These are phyloP conservation scores for Aspergillus cejpii DNA, from an alignment of 2,329 filamentous ascomycete species.

Conservation along the genomic window DNA sequence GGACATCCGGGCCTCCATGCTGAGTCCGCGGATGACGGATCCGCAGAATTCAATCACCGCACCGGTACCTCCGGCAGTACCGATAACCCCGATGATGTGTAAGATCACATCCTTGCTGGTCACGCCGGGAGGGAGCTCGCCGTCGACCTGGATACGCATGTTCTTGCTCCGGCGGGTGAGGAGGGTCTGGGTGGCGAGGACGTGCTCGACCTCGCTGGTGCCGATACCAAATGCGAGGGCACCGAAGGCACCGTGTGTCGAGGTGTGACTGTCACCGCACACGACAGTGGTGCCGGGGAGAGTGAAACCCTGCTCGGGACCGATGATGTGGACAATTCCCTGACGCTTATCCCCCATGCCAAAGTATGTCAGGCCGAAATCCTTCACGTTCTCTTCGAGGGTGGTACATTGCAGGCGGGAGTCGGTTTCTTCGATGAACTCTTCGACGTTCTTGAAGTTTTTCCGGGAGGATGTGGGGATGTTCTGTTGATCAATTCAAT, in stretches of 20 bases:
- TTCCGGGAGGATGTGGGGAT: slow-evolving; percentile 87
- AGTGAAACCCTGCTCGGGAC: slow-evolving; percentile 97
- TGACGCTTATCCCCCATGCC: slow-evolving; percentile 93
- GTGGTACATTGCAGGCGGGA: slow-evolving; percentile 91
- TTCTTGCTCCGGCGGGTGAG: slow-evolving; percentile 96
- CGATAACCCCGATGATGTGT: slow-evolving; percentile 86
- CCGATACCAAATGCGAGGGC: slow-evolving; percentile 94
- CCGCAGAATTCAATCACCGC: slow-evolving; percentile 97
- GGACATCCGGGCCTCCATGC: slow-evolving; percentile 97
- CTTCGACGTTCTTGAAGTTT: slow-evolving; percentile 84
- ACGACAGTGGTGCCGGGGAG: slow-evolving; percentile 94
- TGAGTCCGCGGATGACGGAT: slow-evolving; percentile 79
- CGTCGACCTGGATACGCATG: slow-evolving; percentile 95
- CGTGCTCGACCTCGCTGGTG: slow-evolving; percentile 97
- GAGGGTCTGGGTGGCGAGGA: slow-evolving; percentile 90
- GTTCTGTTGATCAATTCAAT: slow-evolving; percentile 53
- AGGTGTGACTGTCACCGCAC: slow-evolving; percentile 96
- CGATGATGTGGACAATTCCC: slow-evolving; percentile 97
- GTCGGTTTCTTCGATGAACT: slow-evolving; percentile 92
- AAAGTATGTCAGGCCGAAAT: slow-evolving; percentile 95
- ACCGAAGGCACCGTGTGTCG: slow-evolving; percentile 94
- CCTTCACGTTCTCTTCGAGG: slow-evolving; percentile 93
- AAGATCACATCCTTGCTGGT: slow-evolving; percentile 95
- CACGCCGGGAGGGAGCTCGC: slow-evolving; percentile 80
- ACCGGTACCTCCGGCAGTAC: slow-evolving; percentile 89